Conservation (phyloP, 495 filamentous ascomycete species). For the Oidiodendron maius region DNA sequence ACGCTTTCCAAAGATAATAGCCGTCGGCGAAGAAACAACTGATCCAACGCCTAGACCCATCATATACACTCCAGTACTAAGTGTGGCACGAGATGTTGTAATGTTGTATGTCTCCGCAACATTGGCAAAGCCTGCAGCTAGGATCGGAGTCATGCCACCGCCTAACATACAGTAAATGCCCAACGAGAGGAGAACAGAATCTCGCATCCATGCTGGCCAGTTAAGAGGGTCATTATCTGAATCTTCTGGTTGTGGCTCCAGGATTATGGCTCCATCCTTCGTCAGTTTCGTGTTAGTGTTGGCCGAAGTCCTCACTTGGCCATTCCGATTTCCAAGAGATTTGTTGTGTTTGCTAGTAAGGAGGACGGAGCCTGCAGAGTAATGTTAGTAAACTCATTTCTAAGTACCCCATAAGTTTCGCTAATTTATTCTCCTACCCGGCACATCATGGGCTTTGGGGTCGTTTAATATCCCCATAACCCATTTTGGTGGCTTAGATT, state of each 20-base stretch:
- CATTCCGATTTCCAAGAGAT: slow-evolving; percentile 72
- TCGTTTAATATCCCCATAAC: slow-evolving; percentile 84
- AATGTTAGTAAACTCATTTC: not conserved
- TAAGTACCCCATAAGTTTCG: not conserved
- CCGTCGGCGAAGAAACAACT: slow-evolving; percentile 80
- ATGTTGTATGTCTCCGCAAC: slow-evolving; percentile 70
- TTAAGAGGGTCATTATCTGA: slow-evolving; percentile 89
- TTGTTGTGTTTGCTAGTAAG: slow-evolving; percentile 72
- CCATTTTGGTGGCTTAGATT: slow-evolving; percentile 46
- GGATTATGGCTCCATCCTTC: slow-evolving; percentile 73
- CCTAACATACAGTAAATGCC: slow-evolving; percentile 91
- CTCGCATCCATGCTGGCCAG: slow-evolving; percentile 80
- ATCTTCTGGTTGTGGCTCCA: slow-evolving; percentile 91
- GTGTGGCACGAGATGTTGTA: slow-evolving; percentile 66
- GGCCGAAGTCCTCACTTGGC: slow-evolving; percentile 65
- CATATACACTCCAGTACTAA: slow-evolving; percentile 95
- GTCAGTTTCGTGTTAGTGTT: slow-evolving; percentile 82
- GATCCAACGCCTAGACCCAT: slow-evolving; percentile 84
- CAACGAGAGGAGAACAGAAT: slow-evolving; percentile 73
- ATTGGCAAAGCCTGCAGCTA: slow-evolving; percentile 85
- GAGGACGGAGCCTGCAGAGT: slow-evolving; percentile 64
- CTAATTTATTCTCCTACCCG: slow-evolving; percentile 60
- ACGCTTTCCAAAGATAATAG: slow-evolving; percentile 85
- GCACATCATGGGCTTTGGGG: slow-evolving; percentile 79
- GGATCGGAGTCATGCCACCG: slow-evolving; percentile 85